These are phyloP conservation scores for Leptodermis oblonga DNA, from an alignment of 257 asterid species.

Conservation along the genomic window DNA sequence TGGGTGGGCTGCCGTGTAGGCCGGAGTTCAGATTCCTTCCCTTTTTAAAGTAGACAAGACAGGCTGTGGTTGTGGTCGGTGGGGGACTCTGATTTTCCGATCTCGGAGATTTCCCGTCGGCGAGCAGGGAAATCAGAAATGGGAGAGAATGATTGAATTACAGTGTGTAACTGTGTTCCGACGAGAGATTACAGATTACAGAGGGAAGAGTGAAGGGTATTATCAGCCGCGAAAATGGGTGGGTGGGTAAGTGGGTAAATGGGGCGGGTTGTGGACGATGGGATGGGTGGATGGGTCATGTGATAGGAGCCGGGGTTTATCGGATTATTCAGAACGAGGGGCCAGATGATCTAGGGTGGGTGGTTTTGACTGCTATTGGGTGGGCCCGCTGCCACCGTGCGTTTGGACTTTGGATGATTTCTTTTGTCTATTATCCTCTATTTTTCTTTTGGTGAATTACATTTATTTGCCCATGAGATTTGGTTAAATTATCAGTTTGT, in stretches of 20 bases:
- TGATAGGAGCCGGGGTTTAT: not conserved
- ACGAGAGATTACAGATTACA: not conserved
- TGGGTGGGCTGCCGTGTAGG: not conserved
- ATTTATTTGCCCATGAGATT: no score
- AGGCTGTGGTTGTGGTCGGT: not conserved
- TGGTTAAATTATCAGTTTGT: no score
- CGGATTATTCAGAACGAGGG: not conserved
- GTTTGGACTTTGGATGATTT: constrained; percentile 13
- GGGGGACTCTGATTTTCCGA: not conserved
- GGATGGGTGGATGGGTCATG: constrained; percentile 12
- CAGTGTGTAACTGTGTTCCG: not conserved
- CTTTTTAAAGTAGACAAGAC: not conserved
- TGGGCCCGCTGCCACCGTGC: constrained; percentile 18
- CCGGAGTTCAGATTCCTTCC: constrained; percentile 11
- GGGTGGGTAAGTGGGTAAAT: not conserved
- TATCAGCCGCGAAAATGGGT: not conserved
- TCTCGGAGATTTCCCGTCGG: constrained; percentile 5
- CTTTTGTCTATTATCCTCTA: not conserved
- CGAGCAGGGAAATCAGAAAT: not conserved
- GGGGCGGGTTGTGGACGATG: not conserved
- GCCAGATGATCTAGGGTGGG: not conserved
- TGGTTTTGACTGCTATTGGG: not conserved
- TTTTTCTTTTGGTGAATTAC: not conserved
- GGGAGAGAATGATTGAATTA: not conserved
- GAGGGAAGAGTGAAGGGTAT: no score